A percentile compares a stretch with the other conserved stretches of the same genome.
phyloP scores from a whole-genome alignment of 1,284 basidiomycete species.

The Anthracocystis walkeri region DNA sequence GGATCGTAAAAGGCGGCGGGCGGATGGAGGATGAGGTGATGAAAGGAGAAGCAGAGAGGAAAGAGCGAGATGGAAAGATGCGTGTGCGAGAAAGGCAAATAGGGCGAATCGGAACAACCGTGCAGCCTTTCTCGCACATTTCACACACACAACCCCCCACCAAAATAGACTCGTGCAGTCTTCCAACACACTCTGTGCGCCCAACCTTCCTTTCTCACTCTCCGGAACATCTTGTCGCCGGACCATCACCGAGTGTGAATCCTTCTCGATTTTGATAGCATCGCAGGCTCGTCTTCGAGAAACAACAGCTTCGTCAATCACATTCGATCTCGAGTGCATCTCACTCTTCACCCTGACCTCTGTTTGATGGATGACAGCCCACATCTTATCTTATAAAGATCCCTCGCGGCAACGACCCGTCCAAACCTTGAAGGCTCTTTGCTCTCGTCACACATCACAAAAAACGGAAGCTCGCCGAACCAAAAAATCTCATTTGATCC shows the following conservation, averaged over 20 bases:
- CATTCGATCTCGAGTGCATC: neutral
- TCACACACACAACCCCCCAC: too few species aligned
- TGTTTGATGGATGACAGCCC: too few species aligned
- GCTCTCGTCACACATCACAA: too few species aligned
- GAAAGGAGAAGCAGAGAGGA: neutral
- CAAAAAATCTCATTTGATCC: slow-evolving; percentile 17
- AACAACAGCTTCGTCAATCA: neutral
- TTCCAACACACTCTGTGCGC: neutral
- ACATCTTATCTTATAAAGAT: too few species aligned
- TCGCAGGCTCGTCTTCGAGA: too few species aligned
- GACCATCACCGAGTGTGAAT: too few species aligned
- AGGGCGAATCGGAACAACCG: slow-evolving; percentile 12
- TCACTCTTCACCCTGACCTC: slow-evolving; percentile 1
- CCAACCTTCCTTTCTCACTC: neutral
- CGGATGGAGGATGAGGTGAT: slow-evolving; percentile 10
- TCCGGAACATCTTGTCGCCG: too few species aligned
- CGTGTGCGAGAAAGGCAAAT: neutral
- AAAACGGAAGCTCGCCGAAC: neutral
- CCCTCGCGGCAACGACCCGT: too few species aligned
- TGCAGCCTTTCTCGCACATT: neutral
- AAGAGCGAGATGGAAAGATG: slow-evolving; percentile 5
- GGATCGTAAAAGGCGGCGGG: slow-evolving; percentile 4
- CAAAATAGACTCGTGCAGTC: neutral
- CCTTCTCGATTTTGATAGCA: too few species aligned
- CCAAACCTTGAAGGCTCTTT: too few species aligned